Percentiles rank a stretch among this genome's conserved stretches.
Conservation (phyloP, 2,329 filamentous ascomycete species). For the Aaosphaeria pasadenensis region DNA sequence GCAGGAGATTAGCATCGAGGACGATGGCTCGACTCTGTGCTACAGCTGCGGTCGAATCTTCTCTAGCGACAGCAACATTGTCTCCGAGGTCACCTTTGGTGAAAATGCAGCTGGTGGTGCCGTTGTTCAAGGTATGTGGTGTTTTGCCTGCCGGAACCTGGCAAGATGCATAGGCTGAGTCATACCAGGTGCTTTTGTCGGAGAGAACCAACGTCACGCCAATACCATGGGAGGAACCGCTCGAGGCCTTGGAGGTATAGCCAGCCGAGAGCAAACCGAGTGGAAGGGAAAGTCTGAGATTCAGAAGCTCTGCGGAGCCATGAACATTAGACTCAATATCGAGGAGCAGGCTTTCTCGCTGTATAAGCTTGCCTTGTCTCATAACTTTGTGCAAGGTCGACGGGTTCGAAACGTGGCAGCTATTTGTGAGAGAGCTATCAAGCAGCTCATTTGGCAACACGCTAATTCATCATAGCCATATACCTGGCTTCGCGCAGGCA, state of each 20-base stretch:
- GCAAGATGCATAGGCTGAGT: no score
- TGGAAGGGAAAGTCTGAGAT: slow-evolving; percentile 50
- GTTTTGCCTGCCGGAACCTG: no score
- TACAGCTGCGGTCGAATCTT: slow-evolving; percentile 56
- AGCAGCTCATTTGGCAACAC: no score
- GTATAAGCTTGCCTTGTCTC: slow-evolving; percentile 54
- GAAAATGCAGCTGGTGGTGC: slow-evolving; percentile 83
- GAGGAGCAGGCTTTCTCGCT: slow-evolving; percentile 39
- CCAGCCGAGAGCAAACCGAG: slow-evolving; percentile 62
- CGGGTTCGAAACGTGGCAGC: slow-evolving; percentile 81
- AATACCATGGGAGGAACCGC: slow-evolving; percentile 54
- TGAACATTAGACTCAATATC: slow-evolving; percentile 37
- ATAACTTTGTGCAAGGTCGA: slow-evolving; percentile 64
- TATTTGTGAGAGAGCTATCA: slow-evolving; percentile 53
- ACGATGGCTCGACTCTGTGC: slow-evolving; percentile 20
- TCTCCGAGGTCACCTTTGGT: slow-evolving; percentile 87
- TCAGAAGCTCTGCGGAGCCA: slow-evolving; percentile 34
- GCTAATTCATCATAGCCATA: slow-evolving; percentile 40
- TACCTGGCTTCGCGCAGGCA: slow-evolving; percentile 84
- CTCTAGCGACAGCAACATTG: slow-evolving; percentile 76
- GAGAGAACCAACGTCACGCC: slow-evolving; percentile 78
- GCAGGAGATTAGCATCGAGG: slow-evolving; percentile 18
- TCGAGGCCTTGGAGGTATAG: slow-evolving; percentile 48
- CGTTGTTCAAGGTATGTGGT: slow-evolving; percentile 61
- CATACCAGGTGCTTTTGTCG: slow-evolving; percentile 69